These are phyloP conservation scores for Aspergillus bridgeri DNA, from an alignment of 495 filamentous ascomycete genomes.

Conservation along the genomic window DNA sequence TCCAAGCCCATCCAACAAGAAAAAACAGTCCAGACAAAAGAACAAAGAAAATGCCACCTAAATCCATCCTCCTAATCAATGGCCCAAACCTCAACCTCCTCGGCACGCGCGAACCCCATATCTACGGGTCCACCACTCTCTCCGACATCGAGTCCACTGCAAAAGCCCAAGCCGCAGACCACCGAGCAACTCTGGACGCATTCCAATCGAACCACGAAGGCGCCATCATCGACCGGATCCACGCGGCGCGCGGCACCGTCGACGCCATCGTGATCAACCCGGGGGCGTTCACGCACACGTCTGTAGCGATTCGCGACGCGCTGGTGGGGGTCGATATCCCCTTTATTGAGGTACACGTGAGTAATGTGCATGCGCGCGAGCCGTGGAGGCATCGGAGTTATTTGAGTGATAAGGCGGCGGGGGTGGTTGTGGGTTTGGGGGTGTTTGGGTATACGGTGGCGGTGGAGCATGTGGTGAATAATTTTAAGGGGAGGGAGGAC, in stretches of 20 bases:
- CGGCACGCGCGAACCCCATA: conserved; percentile 65
- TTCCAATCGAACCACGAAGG: conserved; percentile 71
- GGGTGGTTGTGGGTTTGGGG: conserved; percentile 65
- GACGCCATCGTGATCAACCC: conserved; percentile 69
- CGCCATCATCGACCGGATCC: conserved; percentile 58
- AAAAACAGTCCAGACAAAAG: neutral
- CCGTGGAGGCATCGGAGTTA: conserved; percentile 61
- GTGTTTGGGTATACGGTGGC: conserved; percentile 67
- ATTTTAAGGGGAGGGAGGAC: conserved; percentile 38
- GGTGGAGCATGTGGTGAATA: conserved; percentile 55
- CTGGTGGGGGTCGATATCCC: conserved; percentile 60
- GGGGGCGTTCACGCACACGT: conserved; percentile 65
- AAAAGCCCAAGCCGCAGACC: conserved; percentile 37
- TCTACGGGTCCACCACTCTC: conserved; percentile 66
- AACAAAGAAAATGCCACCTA: conserved; percentile 12
- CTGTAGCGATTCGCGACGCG: conserved; percentile 65
- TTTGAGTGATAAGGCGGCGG: conserved; percentile 67
- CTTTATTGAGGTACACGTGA: conserved; percentile 70
- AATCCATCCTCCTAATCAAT: conserved; percentile 70
- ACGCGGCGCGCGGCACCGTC: conserved; percentile 47
- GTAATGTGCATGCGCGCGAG: conserved; percentile 65
- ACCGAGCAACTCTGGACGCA: conserved; percentile 40
- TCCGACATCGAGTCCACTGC: conserved; percentile 50
- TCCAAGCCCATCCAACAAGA: neutral
- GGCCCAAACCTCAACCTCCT: conserved; percentile 80